Conservation (phyloP, 768 basidiomycete species). For the Kwoniella dendrophila region DNA sequence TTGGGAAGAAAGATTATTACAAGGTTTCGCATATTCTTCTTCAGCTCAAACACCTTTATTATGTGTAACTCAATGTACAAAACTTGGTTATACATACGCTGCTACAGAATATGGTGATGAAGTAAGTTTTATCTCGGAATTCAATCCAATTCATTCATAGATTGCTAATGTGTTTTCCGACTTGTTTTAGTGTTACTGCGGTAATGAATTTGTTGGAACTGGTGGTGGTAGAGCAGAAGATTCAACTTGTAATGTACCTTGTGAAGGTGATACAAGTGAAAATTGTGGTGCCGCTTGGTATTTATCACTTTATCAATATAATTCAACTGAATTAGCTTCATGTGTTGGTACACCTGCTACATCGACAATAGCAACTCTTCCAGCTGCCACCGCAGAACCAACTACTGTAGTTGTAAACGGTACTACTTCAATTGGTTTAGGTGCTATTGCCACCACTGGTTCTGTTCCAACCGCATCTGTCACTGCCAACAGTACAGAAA, state of each 20-base stretch:
- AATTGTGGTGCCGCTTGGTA: conserved; percentile 44
- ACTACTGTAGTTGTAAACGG: conserved; percentile 6
- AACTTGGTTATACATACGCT: conserved; percentile 43
- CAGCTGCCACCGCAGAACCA: conserved; percentile 14
- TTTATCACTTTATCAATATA: conserved; percentile 48
- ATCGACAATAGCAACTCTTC: too few relatives aligned
- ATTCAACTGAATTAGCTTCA: conserved; percentile 19
- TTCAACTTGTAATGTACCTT: conserved; percentile 31
- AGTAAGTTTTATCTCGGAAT: conserved; percentile 38
- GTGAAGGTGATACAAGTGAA: conserved; percentile 30
- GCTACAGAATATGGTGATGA: conserved; percentile 52
- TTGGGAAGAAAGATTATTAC: conserved; percentile 43
- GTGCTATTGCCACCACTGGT: conserved; percentile 9
- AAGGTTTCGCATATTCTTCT: conserved; percentile 49
- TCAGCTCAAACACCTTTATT: conserved; percentile 32
- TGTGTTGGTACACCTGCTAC: too few relatives aligned
- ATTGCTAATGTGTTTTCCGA: neutral
- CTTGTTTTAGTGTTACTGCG: conserved; percentile 55
- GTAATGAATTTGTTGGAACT: conserved; percentile 41
- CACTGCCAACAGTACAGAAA: conserved; percentile 19
- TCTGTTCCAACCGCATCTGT: conserved; percentile 9
- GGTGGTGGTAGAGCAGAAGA: conserved; percentile 40
- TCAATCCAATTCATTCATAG: neutral
- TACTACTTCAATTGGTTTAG: conserved; percentile 8
- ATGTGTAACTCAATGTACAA: conserved; percentile 49